Evolutionary conservation across 345 rosid species (phyloP).

Genomic region (Brassica cretica): DNA sequence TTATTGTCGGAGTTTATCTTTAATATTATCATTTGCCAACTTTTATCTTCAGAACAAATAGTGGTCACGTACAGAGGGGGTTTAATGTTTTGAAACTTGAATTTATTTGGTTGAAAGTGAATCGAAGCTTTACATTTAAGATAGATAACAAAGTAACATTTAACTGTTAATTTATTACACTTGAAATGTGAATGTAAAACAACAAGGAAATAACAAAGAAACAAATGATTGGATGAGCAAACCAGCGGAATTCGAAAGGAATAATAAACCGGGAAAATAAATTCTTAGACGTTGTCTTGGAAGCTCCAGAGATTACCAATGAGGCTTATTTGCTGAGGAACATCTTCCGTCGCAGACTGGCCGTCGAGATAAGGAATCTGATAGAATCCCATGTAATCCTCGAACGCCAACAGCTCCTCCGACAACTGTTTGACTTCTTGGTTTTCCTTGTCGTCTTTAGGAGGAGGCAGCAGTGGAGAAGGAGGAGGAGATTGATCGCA

Average conservation of each 20-base stretch:
- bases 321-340: not conserved
- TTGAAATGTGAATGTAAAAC: not conserved
- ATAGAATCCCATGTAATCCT: slow-evolving; percentile 65
- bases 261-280: not conserved
- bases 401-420: slow-evolving; percentile 27
- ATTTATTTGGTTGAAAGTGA: not conserved
- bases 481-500: not conserved
- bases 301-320: slow-evolving; percentile 16
- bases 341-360: not conserved
- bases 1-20: not conserved
- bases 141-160: not conserved
- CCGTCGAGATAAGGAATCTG: slow-evolving; percentile 68
- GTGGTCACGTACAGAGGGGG: not conserved
- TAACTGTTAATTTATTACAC: not conserved
- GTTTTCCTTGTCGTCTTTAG: slow-evolving; percentile 27
- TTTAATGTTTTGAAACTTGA: not conserved
- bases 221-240: not conserved
- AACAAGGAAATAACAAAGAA: not conserved
- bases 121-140: not conserved
- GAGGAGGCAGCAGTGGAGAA: not conserved
- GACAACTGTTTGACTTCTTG: slow-evolving; percentile 54
- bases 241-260: not conserved
- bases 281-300: not conserved
- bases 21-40: not conserved
- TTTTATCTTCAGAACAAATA: not conserved